Base-by-base conservation (phyloP, 345 rosid genomes). In the Limnanthes douglasii region DNA sequence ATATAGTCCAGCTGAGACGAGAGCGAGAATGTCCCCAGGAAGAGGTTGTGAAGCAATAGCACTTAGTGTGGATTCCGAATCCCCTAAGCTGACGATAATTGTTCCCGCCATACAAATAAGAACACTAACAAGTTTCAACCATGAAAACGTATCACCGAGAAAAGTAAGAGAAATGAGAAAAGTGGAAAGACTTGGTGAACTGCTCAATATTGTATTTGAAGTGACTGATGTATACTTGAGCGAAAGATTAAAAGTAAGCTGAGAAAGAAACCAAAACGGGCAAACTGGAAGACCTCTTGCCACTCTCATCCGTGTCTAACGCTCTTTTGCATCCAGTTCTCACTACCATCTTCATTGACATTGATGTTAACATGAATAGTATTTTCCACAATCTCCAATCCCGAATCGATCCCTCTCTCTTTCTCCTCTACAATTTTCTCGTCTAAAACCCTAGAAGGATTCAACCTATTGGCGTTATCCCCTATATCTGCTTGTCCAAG, bases 241-340 rank as follows among this genome's bases (percentile, higher is more conserved):
- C 6, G 97, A 88, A 32, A 88, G 69, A 59, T 88, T 83, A 53
- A 88, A 88, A 25, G 83, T 62, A 49, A 88, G 71, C 63, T 83
- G 95, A 0, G 97, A 95, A 24, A 83, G 44, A 52, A 88, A 88
- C 97, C 97, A 88, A 68, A 79, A 79, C 5, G 93, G 97, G 61
- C 90, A 76, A 21, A 88, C 62, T 27, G 62, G 15, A 50, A 88
- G 66, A 50, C 98, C 83, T 61, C 69, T 74, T 1, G 95, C 94
- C 37, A 90, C 76, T 42, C 92, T 70, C 56, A 58, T 42, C 1
- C 82, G 73, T 0, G 93, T 90, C 98, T 95, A 88, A 30, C 92
- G 67, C 15, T 95, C 90, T 46, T 72, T 83, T 15, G 62, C 66
- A 39, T 83, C 97, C 47, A 88, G 51, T 8, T 64, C 75, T 41